Evolutionary conservation across 768 basidiomycete species (phyloP), one percentile per base, ranked within the genome.

Genomic region (Mycena latifolia): DNA sequence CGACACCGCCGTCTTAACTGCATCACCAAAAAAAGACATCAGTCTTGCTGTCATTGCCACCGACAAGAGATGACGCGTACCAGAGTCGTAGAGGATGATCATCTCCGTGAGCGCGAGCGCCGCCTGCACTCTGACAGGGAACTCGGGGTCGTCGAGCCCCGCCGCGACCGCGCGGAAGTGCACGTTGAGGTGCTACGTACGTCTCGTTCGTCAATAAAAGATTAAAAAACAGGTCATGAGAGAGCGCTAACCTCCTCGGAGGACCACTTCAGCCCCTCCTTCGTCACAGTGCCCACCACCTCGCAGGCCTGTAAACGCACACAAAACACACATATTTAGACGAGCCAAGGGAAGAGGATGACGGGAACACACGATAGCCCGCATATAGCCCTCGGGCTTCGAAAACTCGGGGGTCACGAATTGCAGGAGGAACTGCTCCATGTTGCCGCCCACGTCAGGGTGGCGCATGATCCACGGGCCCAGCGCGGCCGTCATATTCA

Each of bases 41-140:
- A 47, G 67, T 31, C 60, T 67, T 55, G 63, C 43, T 20, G 41
- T 15, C 33, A 35, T n/a, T n/a, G n/a, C n/a, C n/a, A n/a, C 33
- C 24, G 14, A 55, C 52, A 8, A 37, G 27, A 10, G 6, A 43
- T 5, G 9, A 9, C 2, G 76, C 85, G 47, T 70, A 91, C 92
- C 90, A 45, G 86, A 82, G 22, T 90, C 86, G 63, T 93, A 84
- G 31, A 79, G 77, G 11, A 84, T 77, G 18, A 95, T 86, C 81
- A 95, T 84, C 75, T 94, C 90, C 4, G 92, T 91, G 63, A 97
- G 80, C 2, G 93, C 89, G 66, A 96, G 79, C 1, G 90, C 90
- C 9, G 93, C 94, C 58, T 94, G 92, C 11, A 96, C 92, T 39
- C 90, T 88, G 29, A 96, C 94, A 0, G 94, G 93, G 59, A 96